Base-by-base conservation (phyloP, 2,329 filamentous ascomycete genomes). In the Nemania sp. region DNA sequence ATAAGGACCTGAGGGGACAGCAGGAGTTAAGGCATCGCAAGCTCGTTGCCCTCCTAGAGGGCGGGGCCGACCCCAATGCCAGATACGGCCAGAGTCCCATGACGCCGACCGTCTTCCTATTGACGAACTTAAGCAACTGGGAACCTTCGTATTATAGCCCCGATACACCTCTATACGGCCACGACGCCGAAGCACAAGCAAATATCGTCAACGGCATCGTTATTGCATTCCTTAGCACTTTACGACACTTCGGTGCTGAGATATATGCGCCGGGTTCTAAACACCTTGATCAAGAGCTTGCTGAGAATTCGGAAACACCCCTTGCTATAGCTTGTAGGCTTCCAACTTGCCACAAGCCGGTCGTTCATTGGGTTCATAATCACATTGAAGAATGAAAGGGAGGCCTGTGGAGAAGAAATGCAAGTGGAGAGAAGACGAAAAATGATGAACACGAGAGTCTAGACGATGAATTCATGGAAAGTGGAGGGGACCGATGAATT, bases 321-420 rank as follows among this genome's bases (percentile, higher is more conserved):
- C 15, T 57, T n/a, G n/a, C n/a, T n/a, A n/a, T n/a, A n/a, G n/a
- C 39, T 6, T 57, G 54, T 8, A 44, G 28, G 11, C 37, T 60
- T 1, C n/a, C 22, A 0, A 51, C 54, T 20, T 23, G 24, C 3
- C 42, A 54, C n/a, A 57, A 33, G 26, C 54, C 39, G 6, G 14
- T 60, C n/a, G 43, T 57, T 6, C 3, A 41, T 28, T 59, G 56
- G 53, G 50, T 59, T 33, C n/a, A n/a, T n/a, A n/a, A n/a, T n/a
- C n/a, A n/a, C n/a, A n/a, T n/a, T n/a, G n/a, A n/a, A n/a, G n/a
- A n/a, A n/a, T n/a, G n/a, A n/a, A n/a, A n/a, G n/a, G n/a, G n/a
- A n/a, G n/a, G n/a, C n/a, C n/a, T n/a, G n/a, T n/a, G n/a, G n/a
- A n/a, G n/a, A n/a, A n/a, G n/a, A n/a, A n/a, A n/a, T n/a, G n/a